phyloP scores from a whole-genome alignment of 2,329 filamentous ascomycete species.

The Sporothrix protearum region DNA sequence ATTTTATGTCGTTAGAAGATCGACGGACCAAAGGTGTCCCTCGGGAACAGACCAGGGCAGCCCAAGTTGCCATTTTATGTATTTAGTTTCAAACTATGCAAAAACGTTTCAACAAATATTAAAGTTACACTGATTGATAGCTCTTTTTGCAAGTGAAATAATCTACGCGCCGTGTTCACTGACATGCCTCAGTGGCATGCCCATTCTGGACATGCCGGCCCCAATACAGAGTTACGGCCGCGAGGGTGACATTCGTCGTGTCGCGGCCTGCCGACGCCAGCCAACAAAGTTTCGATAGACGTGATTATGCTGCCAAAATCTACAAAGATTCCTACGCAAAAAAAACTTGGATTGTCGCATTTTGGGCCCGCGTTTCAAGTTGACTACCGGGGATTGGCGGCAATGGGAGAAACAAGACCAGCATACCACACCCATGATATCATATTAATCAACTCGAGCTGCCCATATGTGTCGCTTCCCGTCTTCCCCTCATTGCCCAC shows the following conservation, averaged over 20 bases:
- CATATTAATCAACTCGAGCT: neutral
- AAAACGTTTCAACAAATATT: neutral
- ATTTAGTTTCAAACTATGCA: neutral
- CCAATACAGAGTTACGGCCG: neutral
- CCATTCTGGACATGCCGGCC: neutral
- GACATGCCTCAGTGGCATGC: neutral
- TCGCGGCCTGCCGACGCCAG: neutral
- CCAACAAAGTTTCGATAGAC: neutral
- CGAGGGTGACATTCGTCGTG: neutral
- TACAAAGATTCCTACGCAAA: neutral
- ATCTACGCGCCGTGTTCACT: too few species aligned
- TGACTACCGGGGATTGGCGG: neutral
- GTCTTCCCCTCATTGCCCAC: neutral
- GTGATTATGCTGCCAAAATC: neutral
- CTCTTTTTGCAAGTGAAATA: too few species aligned
- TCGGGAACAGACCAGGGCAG: neutral
- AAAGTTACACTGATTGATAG: neutral
- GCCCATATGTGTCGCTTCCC: neutral
- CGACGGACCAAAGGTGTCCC: neutral
- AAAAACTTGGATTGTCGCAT: too few species aligned
- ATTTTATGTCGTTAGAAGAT: slow-evolving; percentile 9
- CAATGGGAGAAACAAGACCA: neutral
- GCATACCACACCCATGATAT: neutral
- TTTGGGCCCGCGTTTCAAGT: neutral
- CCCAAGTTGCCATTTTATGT: neutral